Base-by-base conservation (phyloP, 108 stramenopile species). In the Fistulifera pelliculosa region DNA sequence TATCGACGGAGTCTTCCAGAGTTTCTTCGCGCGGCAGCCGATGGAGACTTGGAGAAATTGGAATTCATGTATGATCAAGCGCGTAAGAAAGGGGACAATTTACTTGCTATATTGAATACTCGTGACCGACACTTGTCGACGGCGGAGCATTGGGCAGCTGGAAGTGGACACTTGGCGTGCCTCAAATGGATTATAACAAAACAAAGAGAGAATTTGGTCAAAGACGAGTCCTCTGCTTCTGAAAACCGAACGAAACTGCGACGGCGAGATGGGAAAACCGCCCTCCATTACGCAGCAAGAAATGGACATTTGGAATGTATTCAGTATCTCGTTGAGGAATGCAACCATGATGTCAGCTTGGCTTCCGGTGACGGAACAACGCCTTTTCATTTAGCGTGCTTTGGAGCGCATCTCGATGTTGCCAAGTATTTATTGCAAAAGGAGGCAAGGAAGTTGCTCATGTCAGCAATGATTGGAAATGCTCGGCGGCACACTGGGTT, bases 71-170 rank as follows among this genome's bases (percentile, higher is more conserved):
- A 76, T 17, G 38, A 57, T 49, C 17, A 49, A 28, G 68, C 47
- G 23, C 17, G 45, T 2, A 10, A 19, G 35, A 16, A 8, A 3
- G 35, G 49, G 17, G 6, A 22, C 41, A 60, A 64, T 26, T 15
- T 74, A 18, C 41, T 18, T 22, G 54, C 17, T 14, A 44, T 85
- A 17, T 49, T 89, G 49, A 21, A 69, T 27, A 60, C 59, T 47
- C 59, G 66, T 0, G 90, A 91, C 74, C 68, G 84, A 41, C 86
- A 91, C 55, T 75, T 75, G 1, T 83, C 81, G 1, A 74, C 73
- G 13, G 80, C 84, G 12, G 84, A 84, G 41, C 90, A 91, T 48
- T 91, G 90, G 90, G 85, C 85, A 42, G 83, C 90, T 13, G 90
- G 90, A 43, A 83, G 81, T 41, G 90, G 90, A 15, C 83, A 91